These are phyloP conservation scores for Aspergillus fumigatiaffinis DNA, from an alignment of 2,329 filamentous ascomycete genomes.

Conservation along the genomic window DNA sequence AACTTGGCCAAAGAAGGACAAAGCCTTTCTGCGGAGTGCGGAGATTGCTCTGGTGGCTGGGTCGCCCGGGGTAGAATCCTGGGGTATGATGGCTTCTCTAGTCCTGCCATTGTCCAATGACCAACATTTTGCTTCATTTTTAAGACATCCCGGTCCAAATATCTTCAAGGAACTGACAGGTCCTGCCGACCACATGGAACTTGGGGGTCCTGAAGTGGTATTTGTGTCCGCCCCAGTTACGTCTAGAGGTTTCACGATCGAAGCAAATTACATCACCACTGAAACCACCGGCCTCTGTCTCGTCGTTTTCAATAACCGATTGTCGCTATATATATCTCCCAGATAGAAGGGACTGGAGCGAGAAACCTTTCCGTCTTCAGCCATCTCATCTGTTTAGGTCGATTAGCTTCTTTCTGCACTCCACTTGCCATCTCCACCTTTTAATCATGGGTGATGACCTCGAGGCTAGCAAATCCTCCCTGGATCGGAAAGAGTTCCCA, in stretches of 20 bases:
- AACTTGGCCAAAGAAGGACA: too few relatives aligned
- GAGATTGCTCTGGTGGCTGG: background rate
- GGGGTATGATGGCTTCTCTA: background rate
- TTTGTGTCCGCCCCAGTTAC: background rate
- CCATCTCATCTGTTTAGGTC: too few relatives aligned
- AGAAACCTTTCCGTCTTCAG: background rate
- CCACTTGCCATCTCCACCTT: background rate
- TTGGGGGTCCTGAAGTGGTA: background rate
- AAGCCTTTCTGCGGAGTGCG: background rate
- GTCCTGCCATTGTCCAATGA: background rate
- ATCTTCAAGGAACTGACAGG: background rate
- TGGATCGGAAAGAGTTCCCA: background rate
- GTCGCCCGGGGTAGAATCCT: background rate
- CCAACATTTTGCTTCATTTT: background rate
- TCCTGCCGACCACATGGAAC: too few relatives aligned
- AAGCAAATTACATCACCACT: background rate
- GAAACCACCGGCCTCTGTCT: background rate
- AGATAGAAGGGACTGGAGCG: background rate
- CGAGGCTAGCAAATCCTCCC: background rate
- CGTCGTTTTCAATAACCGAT: background rate
- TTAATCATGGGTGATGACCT: background rate
- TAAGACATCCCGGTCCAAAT: background rate
- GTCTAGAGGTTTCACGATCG: background rate
- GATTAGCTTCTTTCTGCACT: background rate
- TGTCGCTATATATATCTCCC: background rate